Base-by-base conservation (phyloP, 306 rosid species). In the Sicyos edulis region DNA sequence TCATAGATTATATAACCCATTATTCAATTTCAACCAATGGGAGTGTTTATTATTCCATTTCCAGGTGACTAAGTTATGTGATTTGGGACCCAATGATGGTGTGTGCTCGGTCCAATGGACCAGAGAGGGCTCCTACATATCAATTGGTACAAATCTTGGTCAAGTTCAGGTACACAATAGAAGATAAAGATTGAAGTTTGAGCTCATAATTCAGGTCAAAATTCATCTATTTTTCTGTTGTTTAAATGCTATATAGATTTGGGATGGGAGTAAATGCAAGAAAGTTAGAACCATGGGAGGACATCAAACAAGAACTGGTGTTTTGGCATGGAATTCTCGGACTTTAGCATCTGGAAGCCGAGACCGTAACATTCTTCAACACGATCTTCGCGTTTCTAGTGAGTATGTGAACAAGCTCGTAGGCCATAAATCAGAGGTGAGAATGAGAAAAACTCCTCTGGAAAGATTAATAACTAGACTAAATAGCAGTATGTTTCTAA, bases 91-190 rank as follows among this genome's bases (percentile, higher is more conserved):
- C 71, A 84, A 91, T 57, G 99, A 95, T 54, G 99, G 96, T 0
- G 96, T 95, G 5, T 95, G 99, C 76, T 91, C 99, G 15, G 95
- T 95, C 42, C 97, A 95, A 42, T 95, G 99, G 99, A 95, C 99
- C 19, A 75, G 75, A 57, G 99, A 95, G 85, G 99, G 99, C 75
- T 95, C 99, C 12, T 95, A 81, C 67, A 91, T 95, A 73, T 92
- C 99, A 0, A 75, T 95, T 70, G 97, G 99, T 34, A 95, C 99
- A 78, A 84, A 60, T 66, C 86, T 82, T 76, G 99, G 97, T 72
- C 95, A 91, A 89, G 97, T 95, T 81, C 99, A 95, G 97, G 99
- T 95, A 84, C 59, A 73, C 10, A 11, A 10, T 0, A 42, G 71
- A 11, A 20, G 17, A 65, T 11, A 44, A 42, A 42, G 32, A 44